phyloP scores from a whole-genome alignment of 164 flowering plant genomes.

The Nelumbo lutea region DNA sequence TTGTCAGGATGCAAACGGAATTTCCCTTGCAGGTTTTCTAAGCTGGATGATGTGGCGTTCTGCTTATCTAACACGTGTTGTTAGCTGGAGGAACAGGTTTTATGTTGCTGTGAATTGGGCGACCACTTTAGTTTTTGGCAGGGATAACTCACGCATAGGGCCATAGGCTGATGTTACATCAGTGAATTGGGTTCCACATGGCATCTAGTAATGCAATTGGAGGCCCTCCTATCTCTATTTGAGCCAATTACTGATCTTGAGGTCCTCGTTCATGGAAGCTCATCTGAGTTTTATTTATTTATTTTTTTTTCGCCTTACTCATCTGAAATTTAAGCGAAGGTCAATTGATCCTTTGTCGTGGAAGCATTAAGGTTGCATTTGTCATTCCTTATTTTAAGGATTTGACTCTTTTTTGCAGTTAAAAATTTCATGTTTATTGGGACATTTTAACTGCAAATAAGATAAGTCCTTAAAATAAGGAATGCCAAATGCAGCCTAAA shows the following conservation, averaged over 20 bases:
- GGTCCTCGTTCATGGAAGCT: background rate
- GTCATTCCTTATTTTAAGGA: too few species aligned
- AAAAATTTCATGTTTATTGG: too few species aligned
- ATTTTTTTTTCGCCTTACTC: too few species aligned
- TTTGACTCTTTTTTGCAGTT: too few species aligned
- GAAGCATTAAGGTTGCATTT: too few species aligned
- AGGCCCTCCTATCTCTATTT: background rate
- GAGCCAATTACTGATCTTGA: background rate
- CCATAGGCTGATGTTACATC: slow-evolving; percentile 24
- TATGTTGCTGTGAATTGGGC: slow-evolving; percentile 91
- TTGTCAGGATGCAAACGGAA: slow-evolving; percentile 71
- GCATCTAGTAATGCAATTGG: background rate
- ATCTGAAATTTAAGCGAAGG: background rate
- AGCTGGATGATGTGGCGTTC: slow-evolving; percentile 98
- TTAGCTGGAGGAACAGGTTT: slow-evolving; percentile 97
- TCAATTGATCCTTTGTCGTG: background rate
- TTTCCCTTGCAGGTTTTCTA: slow-evolving; percentile 70
- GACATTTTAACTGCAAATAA: too few species aligned
- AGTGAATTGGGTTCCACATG: too few species aligned
- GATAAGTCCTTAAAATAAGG: too few species aligned
- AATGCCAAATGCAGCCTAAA: too few species aligned
- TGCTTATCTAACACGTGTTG: slow-evolving; percentile 83
- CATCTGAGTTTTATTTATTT: too few species aligned
- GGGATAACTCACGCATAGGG: slow-evolving; percentile 81
- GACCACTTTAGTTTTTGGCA: slow-evolving; percentile 84